These are phyloP conservation scores for Aspergillus sp. DNA, from an alignment of 2,329 filamentous ascomycete species.

Conservation along the genomic window DNA sequence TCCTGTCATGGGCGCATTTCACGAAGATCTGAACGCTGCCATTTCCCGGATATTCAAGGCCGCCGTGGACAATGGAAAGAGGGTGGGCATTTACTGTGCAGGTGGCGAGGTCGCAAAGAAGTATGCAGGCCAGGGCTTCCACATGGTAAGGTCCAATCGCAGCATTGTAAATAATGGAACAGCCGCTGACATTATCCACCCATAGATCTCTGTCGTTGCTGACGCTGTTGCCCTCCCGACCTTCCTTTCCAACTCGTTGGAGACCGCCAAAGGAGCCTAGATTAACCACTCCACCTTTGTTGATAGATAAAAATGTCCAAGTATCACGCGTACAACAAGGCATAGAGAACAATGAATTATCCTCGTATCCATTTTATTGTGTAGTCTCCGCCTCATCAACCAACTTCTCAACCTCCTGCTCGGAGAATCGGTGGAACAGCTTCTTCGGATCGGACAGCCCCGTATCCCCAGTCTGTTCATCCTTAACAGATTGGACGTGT, in stretches of 20 bases:
- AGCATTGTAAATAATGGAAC: background rate
- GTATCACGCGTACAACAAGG: no score
- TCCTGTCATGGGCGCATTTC: conserved; percentile 42
- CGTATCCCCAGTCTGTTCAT: conserved; percentile 38
- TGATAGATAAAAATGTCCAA: background rate
- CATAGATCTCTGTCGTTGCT: conserved; percentile 34
- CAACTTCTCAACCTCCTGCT: conserved; percentile 46
- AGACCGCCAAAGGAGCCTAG: conserved; percentile 23
- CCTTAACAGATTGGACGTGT: conserved; percentile 45
- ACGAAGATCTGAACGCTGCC: conserved; percentile 44
- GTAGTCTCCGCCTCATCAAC: conserved; percentile 43
- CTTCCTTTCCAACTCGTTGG: conserved; percentile 30
- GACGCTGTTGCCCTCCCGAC: conserved; percentile 40
- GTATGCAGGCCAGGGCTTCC: conserved; percentile 48
- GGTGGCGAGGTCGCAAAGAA: conserved; percentile 44
- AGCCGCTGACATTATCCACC: background rate
- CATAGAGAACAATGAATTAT: no score
- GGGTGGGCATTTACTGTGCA: conserved; percentile 48
- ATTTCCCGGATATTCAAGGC: conserved; percentile 46
- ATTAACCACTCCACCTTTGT: conserved; percentile 1
- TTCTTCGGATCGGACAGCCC: conserved; percentile 54
- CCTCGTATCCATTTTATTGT: background rate
- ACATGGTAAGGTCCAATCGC: conserved; percentile 39
- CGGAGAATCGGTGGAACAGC: conserved; percentile 55
- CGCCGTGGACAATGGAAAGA: conserved; percentile 46